A percentile compares a stretch with the other conserved stretches of the same genome.
Evolutionary conservation across 1,284 basidiomycete genomes (phyloP).

Genomic region (Trametes polyzona): DNA sequence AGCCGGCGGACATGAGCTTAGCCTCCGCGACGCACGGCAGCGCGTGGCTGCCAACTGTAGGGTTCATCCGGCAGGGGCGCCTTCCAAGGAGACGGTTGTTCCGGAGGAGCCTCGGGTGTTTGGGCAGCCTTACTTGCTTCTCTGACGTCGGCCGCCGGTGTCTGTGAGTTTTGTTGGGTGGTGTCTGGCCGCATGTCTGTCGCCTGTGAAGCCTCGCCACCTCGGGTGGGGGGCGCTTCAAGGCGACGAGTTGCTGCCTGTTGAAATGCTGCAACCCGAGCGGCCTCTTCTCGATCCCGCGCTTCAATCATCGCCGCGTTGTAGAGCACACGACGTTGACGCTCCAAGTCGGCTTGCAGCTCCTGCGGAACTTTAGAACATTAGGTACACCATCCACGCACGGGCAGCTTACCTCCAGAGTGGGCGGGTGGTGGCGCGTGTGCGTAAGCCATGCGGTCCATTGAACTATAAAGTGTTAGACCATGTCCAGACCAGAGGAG

Average conservation of each 20-base stretch:
- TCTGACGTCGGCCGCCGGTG: not conserved
- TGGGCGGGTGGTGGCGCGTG: constrained; percentile 35
- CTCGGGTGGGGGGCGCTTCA: not conserved
- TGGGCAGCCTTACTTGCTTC: too few species aligned
- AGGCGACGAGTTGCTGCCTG: constrained; percentile 10
- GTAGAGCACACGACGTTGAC: constrained; percentile 29
- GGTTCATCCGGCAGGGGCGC: constrained; percentile 20
- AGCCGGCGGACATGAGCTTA: constrained; percentile 1
- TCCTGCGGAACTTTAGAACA: constrained; percentile 22
- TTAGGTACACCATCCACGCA: not conserved
- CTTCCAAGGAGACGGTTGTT: constrained; percentile 21
- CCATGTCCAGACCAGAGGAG: not conserved
- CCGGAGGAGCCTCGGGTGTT: not conserved
- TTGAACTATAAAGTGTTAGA: constrained; percentile 29
- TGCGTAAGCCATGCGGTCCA: constrained; percentile 41
- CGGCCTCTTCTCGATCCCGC: constrained; percentile 31
- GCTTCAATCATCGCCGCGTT: constrained; percentile 35
- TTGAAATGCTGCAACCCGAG: constrained; percentile 20
- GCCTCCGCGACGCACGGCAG: constrained; percentile 13
- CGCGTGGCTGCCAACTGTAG: constrained; percentile 19
- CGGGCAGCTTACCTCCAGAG: constrained; percentile 23
- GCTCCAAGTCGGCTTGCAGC: constrained; percentile 32
- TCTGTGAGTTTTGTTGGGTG: too few species aligned
- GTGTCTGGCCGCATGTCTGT: not conserved
- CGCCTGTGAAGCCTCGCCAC: not conserved